A percentile compares a stretch with the other conserved stretches of the same genome.
Conservation (phyloP, 1,139 yeast species). For the Blastobotrys ciferrii region DNA sequence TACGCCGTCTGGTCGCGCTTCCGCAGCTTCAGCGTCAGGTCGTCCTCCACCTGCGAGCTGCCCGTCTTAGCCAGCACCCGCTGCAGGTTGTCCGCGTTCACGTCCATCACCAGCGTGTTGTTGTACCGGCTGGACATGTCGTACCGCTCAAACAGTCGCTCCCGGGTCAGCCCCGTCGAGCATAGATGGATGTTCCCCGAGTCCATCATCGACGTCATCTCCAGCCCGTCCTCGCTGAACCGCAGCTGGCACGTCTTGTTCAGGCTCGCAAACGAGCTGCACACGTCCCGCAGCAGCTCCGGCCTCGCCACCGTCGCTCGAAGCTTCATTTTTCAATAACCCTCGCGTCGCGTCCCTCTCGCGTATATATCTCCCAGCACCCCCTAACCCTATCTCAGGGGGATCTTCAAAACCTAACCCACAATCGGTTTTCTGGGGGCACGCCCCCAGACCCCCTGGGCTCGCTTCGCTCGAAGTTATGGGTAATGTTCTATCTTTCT, state of each 20-base stretch:
- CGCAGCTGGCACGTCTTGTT: conserved; percentile 28
- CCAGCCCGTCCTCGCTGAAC: conserved; percentile 21
- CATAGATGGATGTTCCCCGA: conserved; percentile 16
- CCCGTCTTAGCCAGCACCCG: conserved; percentile 8
- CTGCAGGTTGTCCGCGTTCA: conserved; percentile 12
- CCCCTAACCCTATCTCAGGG: neutral
- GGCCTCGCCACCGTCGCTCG: conserved; percentile 19
- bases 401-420: too few species aligned
- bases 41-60: conserved; percentile 6
- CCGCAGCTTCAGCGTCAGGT: conserved; percentile 22
- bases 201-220: conserved; percentile 21
- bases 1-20: conserved; percentile 27
- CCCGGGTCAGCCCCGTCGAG: conserved; percentile 15
- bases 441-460: too few species aligned
- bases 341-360: neutral
- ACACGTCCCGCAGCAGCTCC: conserved; percentile 25
- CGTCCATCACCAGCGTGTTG: conserved; percentile 10
- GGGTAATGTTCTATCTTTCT: too few species aligned
- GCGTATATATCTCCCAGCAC: neutral
- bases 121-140: conserved; percentile 9
- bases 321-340: conserved; percentile 9
- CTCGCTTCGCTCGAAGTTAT: too few species aligned
- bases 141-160: conserved; percentile 9
- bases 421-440: too few species aligned
- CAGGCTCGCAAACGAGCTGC: conserved; percentile 27